These are phyloP conservation scores for Colletotrichum shisoi DNA, from an alignment of 2,329 filamentous ascomycete species.

Conservation along the genomic window DNA sequence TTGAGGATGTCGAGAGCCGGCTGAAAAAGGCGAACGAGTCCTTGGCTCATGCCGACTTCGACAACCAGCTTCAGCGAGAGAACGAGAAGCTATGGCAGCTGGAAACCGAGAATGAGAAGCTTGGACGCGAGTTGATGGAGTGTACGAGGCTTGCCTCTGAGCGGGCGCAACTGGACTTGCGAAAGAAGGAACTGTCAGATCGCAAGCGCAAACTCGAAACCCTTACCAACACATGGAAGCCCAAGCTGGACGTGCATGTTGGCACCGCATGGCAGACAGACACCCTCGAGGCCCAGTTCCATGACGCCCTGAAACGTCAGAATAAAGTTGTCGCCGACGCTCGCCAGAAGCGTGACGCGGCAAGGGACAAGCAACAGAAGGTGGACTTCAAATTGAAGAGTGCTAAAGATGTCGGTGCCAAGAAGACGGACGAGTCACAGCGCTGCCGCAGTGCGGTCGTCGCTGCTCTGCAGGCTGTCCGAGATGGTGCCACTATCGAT, in stretches of 20 bases:
- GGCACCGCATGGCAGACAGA: slow-evolving; percentile 72
- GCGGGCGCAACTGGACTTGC: slow-evolving; percentile 81
- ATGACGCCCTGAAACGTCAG: slow-evolving; percentile 67
- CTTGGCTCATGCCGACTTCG: slow-evolving; percentile 71
- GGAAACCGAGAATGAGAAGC: slow-evolving; percentile 74
- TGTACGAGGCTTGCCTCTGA: slow-evolving; percentile 83
- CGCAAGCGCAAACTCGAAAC: slow-evolving; percentile 78
- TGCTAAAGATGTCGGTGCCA: slow-evolving; percentile 68
- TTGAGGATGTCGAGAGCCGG: slow-evolving; percentile 71
- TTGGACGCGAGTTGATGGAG: slow-evolving; percentile 83
- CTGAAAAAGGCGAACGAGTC: slow-evolving; percentile 70
- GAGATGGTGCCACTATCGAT: slow-evolving; percentile 58
- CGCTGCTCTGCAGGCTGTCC: slow-evolving; percentile 56
- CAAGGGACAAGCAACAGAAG: slow-evolving; percentile 76
- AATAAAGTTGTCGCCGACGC: slow-evolving; percentile 67
- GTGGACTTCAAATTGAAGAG: slow-evolving; percentile 76
- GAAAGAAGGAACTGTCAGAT: slow-evolving; percentile 80
- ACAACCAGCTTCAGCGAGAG: slow-evolving; percentile 72
- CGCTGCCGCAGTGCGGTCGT: slow-evolving; percentile 67
- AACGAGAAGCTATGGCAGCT: slow-evolving; percentile 72
- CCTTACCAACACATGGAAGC: slow-evolving; percentile 75
- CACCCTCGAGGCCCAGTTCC: slow-evolving; percentile 75
- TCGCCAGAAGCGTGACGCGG: slow-evolving; percentile 73
- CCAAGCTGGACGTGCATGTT: slow-evolving; percentile 72
- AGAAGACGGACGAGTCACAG: slow-evolving; percentile 69